Conservation (phyloP, 495 filamentous ascomycete genomes). For the Penicillium angulare region DNA sequence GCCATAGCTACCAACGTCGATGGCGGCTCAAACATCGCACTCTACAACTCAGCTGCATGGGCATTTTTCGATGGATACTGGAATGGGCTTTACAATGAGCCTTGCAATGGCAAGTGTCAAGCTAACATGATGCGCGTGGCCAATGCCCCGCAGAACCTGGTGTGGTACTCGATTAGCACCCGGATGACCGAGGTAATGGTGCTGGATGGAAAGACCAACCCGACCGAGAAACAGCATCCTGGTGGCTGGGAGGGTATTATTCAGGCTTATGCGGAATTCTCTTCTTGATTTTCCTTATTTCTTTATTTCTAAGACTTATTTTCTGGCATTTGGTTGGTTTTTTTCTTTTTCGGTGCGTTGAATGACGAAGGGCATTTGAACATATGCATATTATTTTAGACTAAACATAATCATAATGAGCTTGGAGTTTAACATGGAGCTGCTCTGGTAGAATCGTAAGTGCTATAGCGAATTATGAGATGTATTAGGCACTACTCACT, state of each 20-base stretch:
- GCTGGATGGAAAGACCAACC: slow-evolving; percentile 29
- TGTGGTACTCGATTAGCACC: slow-evolving; percentile 44
- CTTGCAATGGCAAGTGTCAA: slow-evolving; percentile 42
- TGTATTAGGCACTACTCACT: too few species aligned
- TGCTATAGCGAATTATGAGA: too few species aligned
- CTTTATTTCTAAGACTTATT: too few species aligned
- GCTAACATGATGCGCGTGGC: slow-evolving; percentile 41
- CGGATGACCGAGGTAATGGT: slow-evolving; percentile 45
- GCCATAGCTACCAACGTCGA: slow-evolving; percentile 36
- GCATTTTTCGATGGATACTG: slow-evolving; percentile 46
- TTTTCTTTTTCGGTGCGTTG: background rate
- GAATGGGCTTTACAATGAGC: slow-evolving; percentile 32
- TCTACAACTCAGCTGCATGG: slow-evolving; percentile 56
- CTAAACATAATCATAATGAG: slow-evolving; percentile 1
- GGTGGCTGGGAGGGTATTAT: slow-evolving; percentile 58
- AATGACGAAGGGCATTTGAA: background rate
- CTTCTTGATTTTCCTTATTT: slow-evolving; percentile 13
- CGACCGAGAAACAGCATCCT: slow-evolving; percentile 38
- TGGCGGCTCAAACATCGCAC: slow-evolving; percentile 47
- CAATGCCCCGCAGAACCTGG: slow-evolving; percentile 27
- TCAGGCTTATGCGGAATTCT: slow-evolving; percentile 38
- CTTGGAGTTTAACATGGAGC: too few species aligned
- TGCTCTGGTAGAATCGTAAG: too few species aligned
- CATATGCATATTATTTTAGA: slow-evolving; percentile 3
- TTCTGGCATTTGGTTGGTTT: background rate